These are phyloP conservation scores for Rhamnella rubrinervis DNA, from an alignment of 331 rosid species.

Conservation along the genomic window DNA sequence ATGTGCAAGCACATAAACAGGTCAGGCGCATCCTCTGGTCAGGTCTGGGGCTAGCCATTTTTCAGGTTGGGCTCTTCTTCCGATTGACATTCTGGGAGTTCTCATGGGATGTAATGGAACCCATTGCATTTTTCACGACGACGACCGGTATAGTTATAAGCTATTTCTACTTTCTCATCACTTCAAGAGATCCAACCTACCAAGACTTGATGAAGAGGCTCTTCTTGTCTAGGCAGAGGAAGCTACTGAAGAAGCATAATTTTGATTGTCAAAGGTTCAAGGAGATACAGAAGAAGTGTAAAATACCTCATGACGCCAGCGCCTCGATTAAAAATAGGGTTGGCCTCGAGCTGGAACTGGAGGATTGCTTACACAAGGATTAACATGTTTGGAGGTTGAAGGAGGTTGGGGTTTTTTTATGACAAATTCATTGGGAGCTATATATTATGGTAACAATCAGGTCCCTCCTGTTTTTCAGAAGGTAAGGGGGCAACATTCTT, in stretches of 20 bases:
- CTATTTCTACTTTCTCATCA: conserved; percentile 80
- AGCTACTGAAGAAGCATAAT: conserved; percentile 53
- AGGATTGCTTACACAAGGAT: conserved; percentile 51
- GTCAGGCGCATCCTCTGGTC: conserved; percentile 78
- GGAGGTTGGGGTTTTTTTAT: background rate
- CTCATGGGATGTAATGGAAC: conserved; percentile 99
- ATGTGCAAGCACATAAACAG: conserved; percentile 68
- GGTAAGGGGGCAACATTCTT: conserved; percentile 23
- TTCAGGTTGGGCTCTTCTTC: conserved; percentile 69
- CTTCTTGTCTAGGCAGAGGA: conserved; percentile 74
- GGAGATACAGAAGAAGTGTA: conserved; percentile 61
- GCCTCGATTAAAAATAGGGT: conserved; percentile 51
- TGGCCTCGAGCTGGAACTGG: conserved; percentile 69
- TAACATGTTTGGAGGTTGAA: conserved; percentile 27
- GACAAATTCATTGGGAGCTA: background rate
- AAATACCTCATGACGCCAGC: conserved; percentile 44
- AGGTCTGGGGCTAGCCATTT: conserved; percentile 50
- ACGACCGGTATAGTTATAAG: conserved; percentile 73
- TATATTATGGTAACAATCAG: conserved; percentile 21
- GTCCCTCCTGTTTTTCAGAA: conserved; percentile 37
- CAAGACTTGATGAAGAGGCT: conserved; percentile 89
- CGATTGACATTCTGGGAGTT: conserved; percentile 97
- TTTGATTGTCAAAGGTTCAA: conserved; percentile 62
- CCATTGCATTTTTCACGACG: conserved; percentile 81
- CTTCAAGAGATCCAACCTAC: conserved; percentile 94